Evolutionary conservation across 257 asterid genomes (phyloP), one percentile per base, ranked within the genome.

Genomic region (Anisodus acutangulus): DNA sequence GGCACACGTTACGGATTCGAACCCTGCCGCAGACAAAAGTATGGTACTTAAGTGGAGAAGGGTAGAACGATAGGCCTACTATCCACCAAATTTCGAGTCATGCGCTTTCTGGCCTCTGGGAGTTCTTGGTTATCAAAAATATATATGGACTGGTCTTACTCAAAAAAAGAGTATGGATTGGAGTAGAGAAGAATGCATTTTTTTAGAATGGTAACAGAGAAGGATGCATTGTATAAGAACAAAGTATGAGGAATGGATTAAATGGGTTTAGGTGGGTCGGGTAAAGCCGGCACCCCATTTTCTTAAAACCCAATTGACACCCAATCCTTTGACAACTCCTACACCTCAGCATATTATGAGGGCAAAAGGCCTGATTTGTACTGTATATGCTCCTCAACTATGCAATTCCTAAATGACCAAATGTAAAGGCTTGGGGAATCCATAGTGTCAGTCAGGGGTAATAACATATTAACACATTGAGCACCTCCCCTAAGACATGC

Each of bases 271-370:
- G 59, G 64, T 53, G 4, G 26, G 19, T 78, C 35, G n/a, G n/a
- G 47, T 2, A 78, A 78, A 31, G 22, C 31, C 6, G 15, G 47
- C 63, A 3, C 15, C 15, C 64, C 41, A 53, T 78, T 26, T 53
- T 26, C n/a, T 26, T 8, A 26, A 53, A 78, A 78, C 49, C 26
- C 22, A 76, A 76, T 76, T 51, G 81, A 76, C 81, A 76, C 41
- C 41, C 41, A 3, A 45, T 71, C 81, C 19, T 51, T 49, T 22
- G 80, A 71, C 71, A 8, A 49, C 81, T 53, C 60, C 81, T 22
- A 49, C 19, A 22, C 13, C 62, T 47, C 22, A 22, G 47, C 31
- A 78, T 78, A 78, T 76, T 51, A 60, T 9, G 64, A 35, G 63
- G 15, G 26, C 11, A 76, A 69, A 26, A 37, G 13, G 13, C 13